phyloP scores from a whole-genome alignment of 768 basidiomycete species.

The Glaciozyma martinii region DNA sequence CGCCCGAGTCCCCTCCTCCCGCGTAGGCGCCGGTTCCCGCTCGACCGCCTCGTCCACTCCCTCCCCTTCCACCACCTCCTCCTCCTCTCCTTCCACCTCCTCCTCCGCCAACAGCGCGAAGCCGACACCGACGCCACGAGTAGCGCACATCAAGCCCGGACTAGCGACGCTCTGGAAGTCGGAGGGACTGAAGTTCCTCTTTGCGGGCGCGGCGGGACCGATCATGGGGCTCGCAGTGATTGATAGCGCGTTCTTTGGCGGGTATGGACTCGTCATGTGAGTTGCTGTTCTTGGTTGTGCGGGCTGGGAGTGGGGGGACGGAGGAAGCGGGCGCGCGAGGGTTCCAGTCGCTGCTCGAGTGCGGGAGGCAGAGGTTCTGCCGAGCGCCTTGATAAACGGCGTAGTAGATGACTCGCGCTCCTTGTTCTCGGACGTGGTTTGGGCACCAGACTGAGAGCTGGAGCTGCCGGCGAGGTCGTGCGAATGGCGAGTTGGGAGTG shows the following conservation, averaged over 20 bases:
- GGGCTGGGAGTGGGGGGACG: background rate
- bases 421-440: too few relatives aligned
- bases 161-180: constrained; percentile 14
- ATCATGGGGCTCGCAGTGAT: constrained; percentile 31
- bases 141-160: background rate
- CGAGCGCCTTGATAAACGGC: too few relatives aligned
- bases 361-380: too few relatives aligned
- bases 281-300: background rate
- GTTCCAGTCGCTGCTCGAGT: too few relatives aligned
- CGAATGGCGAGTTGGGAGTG: too few relatives aligned
- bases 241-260: constrained; percentile 29
- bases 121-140: background rate
- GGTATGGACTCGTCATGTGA: constrained; percentile 30
- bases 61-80: background rate
- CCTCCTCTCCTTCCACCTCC: constrained; percentile 3
- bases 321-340: background rate
- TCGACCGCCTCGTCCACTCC: background rate
- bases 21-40: background rate
- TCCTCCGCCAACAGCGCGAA: constrained; percentile 4
- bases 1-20: background rate
- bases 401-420: too few relatives aligned
- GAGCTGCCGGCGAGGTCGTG: too few relatives aligned
- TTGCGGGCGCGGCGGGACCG: constrained; percentile 29
- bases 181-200: constrained; percentile 28
- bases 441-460: too few relatives aligned